phyloP scores from a whole-genome alignment of 768 basidiomycete species.

The Suillus weaverae region DNA sequence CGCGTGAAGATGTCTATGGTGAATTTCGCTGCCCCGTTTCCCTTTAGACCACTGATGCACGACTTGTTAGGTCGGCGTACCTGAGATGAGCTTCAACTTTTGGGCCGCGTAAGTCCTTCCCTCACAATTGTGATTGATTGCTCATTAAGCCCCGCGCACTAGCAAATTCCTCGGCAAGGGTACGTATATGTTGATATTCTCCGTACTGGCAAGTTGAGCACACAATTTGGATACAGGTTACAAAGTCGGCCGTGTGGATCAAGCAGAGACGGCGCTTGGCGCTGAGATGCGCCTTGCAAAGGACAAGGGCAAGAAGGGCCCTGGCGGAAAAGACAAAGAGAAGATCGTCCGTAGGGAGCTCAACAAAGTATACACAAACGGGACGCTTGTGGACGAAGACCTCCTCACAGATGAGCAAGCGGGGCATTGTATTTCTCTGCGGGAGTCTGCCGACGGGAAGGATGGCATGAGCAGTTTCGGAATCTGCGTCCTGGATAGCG shows the following conservation, averaged over 20 bases:
- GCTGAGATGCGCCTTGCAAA: constrained; percentile 93
- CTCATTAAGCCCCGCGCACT: constrained; percentile 1
- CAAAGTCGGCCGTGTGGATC: constrained; percentile 96
- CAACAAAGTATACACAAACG: constrained; percentile 94
- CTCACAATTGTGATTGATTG: constrained; percentile 6
- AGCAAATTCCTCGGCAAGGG: constrained; percentile 86
- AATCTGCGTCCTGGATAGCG: constrained; percentile 87
- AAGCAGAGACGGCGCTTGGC: constrained; percentile 94
- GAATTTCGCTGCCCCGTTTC: constrained; percentile 12
- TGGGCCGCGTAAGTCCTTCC: constrained; percentile 74
- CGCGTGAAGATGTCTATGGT: constrained; percentile 99
- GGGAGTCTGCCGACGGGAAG: constrained; percentile 45
- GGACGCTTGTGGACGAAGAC: constrained; percentile 89
- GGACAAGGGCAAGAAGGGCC: constrained; percentile 40
- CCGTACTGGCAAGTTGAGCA: background rate
- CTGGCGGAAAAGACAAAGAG: constrained; percentile 59
- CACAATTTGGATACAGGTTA: constrained; percentile 50
- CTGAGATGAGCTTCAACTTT: constrained; percentile 89
- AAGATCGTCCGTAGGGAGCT: constrained; percentile 93
- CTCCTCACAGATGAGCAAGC: constrained; percentile 91
- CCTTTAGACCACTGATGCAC: background rate
- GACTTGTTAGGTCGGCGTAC: constrained; percentile 78
- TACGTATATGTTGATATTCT: constrained; percentile 20
- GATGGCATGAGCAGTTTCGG: constrained; percentile 67
- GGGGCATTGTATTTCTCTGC: constrained; percentile 91